phyloP scores from a whole-genome alignment of 1,139 yeast species.

The Geotrichum restrictum region DNA sequence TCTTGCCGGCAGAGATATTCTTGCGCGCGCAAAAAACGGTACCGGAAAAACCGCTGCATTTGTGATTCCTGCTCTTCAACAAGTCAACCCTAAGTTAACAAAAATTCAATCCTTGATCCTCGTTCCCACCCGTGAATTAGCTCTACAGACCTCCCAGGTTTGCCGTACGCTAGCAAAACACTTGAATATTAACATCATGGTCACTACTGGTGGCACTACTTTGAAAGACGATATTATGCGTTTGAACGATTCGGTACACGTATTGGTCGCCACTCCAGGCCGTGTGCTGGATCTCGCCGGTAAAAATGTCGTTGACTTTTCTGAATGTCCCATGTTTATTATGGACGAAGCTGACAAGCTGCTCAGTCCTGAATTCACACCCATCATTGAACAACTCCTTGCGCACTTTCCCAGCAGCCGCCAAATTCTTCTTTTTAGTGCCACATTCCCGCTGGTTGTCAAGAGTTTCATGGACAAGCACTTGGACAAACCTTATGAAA shows the following conservation, averaged over 20 bases:
- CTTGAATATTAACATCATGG: constrained; percentile 90
- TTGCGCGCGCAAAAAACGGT: constrained; percentile 98
- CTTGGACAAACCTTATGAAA: constrained; percentile 87
- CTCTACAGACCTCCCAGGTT: constrained; percentile 95
- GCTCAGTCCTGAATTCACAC: constrained; percentile 85
- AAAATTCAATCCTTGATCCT: constrained; percentile 85
- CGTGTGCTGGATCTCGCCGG: constrained; percentile 92
- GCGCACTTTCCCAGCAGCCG: constrained; percentile 72
- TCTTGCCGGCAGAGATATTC: constrained; percentile 87
- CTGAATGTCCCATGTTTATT: constrained; percentile 81
- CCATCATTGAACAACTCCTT: constrained; percentile 82
- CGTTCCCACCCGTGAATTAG: constrained; percentile 95
- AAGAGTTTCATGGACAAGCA: constrained; percentile 90
- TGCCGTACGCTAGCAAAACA: constrained; percentile 96
- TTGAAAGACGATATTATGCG: constrained; percentile 91
- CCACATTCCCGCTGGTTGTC: constrained; percentile 93
- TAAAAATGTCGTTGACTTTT: constrained; percentile 79
- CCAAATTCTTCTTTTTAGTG: constrained; percentile 86
- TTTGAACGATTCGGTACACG: constrained; percentile 86
- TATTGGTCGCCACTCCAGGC: constrained; percentile 93
- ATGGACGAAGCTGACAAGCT: constrained; percentile 99
- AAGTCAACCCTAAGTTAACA: constrained; percentile 74
- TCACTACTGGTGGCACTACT: constrained; percentile 96
- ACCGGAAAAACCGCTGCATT: constrained; percentile 98
- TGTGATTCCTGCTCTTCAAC: constrained; percentile 80